phyloP scores from a whole-genome alignment of 2,329 filamentous ascomycete genomes.

The Ceratocystis albifundus region DNA sequence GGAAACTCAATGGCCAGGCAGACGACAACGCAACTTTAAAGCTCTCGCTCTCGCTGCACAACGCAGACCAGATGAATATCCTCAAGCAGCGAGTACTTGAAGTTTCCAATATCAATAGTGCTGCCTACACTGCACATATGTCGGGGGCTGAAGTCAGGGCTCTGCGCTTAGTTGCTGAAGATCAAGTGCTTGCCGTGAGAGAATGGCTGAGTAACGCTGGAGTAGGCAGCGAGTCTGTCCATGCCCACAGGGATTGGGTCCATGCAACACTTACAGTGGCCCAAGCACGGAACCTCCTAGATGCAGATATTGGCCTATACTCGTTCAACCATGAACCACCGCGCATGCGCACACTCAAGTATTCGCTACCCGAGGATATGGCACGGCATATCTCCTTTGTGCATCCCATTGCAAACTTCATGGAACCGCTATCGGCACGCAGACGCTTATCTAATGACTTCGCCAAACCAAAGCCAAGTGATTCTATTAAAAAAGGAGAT shows the following conservation, averaged over 20 bases:
- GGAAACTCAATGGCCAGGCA: slow-evolving; percentile 18
- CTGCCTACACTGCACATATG: slow-evolving; percentile 36
- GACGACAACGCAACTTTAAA: slow-evolving; percentile 13
- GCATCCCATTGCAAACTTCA: slow-evolving; percentile 40
- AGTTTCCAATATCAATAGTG: slow-evolving; percentile 37
- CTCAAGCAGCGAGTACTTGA: slow-evolving; percentile 21
- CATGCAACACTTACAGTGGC: slow-evolving; percentile 34
- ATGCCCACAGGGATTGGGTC: slow-evolving; percentile 34
- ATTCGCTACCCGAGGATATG: slow-evolving; percentile 35
- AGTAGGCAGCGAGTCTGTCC: slow-evolving; percentile 28
- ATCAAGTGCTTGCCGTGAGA: slow-evolving; percentile 32
- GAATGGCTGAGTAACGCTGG: slow-evolving; percentile 35
- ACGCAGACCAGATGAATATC: slow-evolving; percentile 20
- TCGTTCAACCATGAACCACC: slow-evolving; percentile 31
- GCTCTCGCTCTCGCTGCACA: slow-evolving; percentile 23
- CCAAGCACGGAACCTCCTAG: slow-evolving; percentile 33
- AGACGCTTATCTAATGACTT: not conserved
- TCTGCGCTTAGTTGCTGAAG: slow-evolving; percentile 31
- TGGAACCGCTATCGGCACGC: slow-evolving; percentile 30
- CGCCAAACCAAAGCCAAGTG: slow-evolving; percentile 26
- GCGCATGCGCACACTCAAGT: slow-evolving; percentile 36
- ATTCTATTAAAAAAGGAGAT: slow-evolving; percentile 24
- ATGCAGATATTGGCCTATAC: slow-evolving; percentile 33
- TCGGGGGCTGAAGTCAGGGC: slow-evolving; percentile 30
- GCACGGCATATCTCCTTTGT: slow-evolving; percentile 36